Evolutionary conservation across 2,329 filamentous ascomycete species (phyloP).

Genomic region (Penicillium griseofulvum): DNA sequence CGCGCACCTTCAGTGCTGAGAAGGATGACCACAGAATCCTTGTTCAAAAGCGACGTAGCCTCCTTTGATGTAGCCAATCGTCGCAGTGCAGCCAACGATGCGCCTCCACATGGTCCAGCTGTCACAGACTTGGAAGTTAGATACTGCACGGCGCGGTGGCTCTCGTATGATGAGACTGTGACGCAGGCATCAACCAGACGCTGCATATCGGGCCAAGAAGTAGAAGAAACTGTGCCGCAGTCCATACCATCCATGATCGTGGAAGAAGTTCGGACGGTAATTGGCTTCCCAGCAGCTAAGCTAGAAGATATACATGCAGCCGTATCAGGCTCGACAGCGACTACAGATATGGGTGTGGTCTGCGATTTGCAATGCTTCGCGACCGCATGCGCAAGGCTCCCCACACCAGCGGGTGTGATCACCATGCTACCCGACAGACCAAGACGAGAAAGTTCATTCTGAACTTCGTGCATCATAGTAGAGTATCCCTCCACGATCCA

Average conservation of each 20-base stretch:
- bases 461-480: constrained; percentile 68
- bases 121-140: constrained; percentile 50
- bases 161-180: constrained; percentile 61
- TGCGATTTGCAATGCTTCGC: constrained; percentile 60
- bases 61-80: constrained; percentile 40
- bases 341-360: constrained; percentile 42
- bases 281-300: constrained; percentile 48
- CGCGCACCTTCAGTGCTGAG: constrained; percentile 65
- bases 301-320: constrained; percentile 55
- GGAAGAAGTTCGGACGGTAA: constrained; percentile 53
- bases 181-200: constrained; percentile 60
- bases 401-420: constrained; percentile 68
- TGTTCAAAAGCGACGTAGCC: constrained; percentile 30
- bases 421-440: constrained; percentile 49
- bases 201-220: constrained; percentile 62
- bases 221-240: constrained; percentile 66
- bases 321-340: constrained; percentile 68
- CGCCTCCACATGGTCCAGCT: constrained; percentile 63
- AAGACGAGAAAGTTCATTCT: constrained; percentile 55
- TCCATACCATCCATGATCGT: constrained; percentile 75
- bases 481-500: constrained; percentile 78
- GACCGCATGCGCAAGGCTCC: constrained; percentile 69
- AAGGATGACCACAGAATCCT: constrained; percentile 60
- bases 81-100: constrained; percentile 55
- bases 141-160: constrained; percentile 58